Base-by-base conservation (phyloP, 768 basidiomycete species). In the Kwoniella sp. region DNA sequence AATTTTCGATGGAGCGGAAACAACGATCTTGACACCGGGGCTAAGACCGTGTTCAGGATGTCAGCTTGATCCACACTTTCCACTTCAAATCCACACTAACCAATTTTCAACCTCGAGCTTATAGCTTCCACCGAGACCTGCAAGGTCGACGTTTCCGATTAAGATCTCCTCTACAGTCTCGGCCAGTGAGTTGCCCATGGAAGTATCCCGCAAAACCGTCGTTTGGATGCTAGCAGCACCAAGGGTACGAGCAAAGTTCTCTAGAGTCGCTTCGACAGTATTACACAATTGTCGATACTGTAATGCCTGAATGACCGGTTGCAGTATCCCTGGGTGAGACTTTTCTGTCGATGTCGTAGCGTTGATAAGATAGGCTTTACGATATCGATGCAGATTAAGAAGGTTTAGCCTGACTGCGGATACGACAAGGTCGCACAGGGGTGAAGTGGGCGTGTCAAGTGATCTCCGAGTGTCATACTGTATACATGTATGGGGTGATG, bases 351-450 rank as follows among this genome's bases (percentile, higher is more conserved):
- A 9, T 11, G 23, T 51, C 7, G 50, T 25, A 15, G 13, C 34
- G 12, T 17, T 4, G 60, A n/a, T 28, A 25, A 29, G 29, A 23
- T 41, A 31, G 55, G 54, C 53, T 52, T 78, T 78, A 2, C 76
- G 64, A 12, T 58, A 51, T 0, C 73, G 74, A 34, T 72, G 67
- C 2, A 68, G 45, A n/a, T 73, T 65, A 12, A 71, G 50, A 9
- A 78, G 58, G 23, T 56, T 58, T 4, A 74, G 57, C 1, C 67
- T 64, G 30, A 66, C 64, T 4, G 68, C 34, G 0, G 60, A 58
- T 11, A 75, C 67, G 20, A 78, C 26, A 1, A 72, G 55, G 31
- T 78, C 74, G 28, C 67, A 64, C 20, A 69, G 17, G 1, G 73
- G 63, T 1, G 69, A 68, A 2, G 25, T 38, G 0, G 63, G 28